Conservation (phyloP, 495 filamentous ascomycete species). For the Talaromyces borbonicus region DNA sequence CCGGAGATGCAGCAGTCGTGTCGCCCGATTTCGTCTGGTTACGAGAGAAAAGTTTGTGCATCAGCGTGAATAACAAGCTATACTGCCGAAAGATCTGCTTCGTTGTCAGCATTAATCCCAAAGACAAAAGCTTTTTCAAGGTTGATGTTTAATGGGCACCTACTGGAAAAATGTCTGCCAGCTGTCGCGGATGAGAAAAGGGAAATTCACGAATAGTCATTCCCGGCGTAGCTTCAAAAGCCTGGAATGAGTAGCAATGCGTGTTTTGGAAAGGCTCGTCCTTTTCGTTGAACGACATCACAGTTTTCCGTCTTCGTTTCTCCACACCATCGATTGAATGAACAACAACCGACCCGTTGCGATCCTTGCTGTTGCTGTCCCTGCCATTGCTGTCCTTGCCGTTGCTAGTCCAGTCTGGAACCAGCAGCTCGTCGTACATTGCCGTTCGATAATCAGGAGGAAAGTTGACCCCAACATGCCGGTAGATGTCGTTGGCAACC, state of each 20-base stretch:
- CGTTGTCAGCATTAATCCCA: not conserved
- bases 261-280: conserved; percentile 32
- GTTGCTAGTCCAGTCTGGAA: conserved; percentile 34
- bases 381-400: conserved; percentile 18
- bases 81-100: conserved; percentile 59
- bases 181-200: conserved; percentile 79
- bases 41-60: conserved; percentile 48
- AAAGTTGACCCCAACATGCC: conserved; percentile 46
- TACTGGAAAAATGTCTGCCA: conserved; percentile 65
- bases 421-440: conserved; percentile 59
- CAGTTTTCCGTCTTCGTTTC: conserved; percentile 24
- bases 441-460: conserved; percentile 45
- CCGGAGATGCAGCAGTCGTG: not conserved
- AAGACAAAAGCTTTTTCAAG: not conserved
- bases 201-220: conserved; percentile 59
- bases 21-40: conserved; percentile 7
- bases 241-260: conserved; percentile 61
- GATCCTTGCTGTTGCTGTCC: conserved; percentile 14
- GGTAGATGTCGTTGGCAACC: conserved; percentile 57
- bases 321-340: conserved; percentile 14
- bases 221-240: conserved; percentile 60
- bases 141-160: conserved; percentile 8
- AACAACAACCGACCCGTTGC: conserved; percentile 9
- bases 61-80: conserved; percentile 53
- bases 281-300: conserved; percentile 25